Conservation (phyloP, 2,329 filamentous ascomycete species). For the Beauveria sp. region DNA sequence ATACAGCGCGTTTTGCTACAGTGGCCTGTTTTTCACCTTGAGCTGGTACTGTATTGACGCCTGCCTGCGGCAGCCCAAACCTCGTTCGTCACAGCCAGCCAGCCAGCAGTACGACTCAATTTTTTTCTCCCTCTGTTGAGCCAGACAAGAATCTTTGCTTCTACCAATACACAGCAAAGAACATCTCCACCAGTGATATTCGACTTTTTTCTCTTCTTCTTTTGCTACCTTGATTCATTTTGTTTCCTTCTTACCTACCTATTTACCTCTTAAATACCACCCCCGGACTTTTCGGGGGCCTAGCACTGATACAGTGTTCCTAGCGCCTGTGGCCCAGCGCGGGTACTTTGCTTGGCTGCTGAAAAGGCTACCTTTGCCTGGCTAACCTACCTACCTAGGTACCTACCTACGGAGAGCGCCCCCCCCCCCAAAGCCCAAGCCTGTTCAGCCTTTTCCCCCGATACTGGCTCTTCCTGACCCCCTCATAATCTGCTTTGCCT, state of each 20-base stretch:
- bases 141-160: background rate
- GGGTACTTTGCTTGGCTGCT: background rate
- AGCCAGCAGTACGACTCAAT: background rate
- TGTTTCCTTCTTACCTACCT: background rate
- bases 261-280: background rate
- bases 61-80: background rate
- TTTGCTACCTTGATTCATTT: background rate
- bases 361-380: background rate
- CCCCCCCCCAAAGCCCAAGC: background rate
- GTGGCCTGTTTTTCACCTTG: background rate
- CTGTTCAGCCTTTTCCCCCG: constrained; percentile 2
- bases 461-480: constrained; percentile 1
- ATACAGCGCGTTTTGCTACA: background rate
- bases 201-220: background rate
- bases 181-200: background rate
- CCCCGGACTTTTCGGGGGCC: background rate
- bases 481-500: constrained; percentile 10
- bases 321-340: background rate
- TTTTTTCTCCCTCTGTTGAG: background rate
- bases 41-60: background rate
- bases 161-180: background rate
- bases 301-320: background rate
- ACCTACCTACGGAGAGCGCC: background rate
- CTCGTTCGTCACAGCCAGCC: background rate
- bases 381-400: too few species aligned